Evolutionary conservation across 106 monocot species (phyloP).

Genomic region (Dendrobium chrysotoxum): DNA sequence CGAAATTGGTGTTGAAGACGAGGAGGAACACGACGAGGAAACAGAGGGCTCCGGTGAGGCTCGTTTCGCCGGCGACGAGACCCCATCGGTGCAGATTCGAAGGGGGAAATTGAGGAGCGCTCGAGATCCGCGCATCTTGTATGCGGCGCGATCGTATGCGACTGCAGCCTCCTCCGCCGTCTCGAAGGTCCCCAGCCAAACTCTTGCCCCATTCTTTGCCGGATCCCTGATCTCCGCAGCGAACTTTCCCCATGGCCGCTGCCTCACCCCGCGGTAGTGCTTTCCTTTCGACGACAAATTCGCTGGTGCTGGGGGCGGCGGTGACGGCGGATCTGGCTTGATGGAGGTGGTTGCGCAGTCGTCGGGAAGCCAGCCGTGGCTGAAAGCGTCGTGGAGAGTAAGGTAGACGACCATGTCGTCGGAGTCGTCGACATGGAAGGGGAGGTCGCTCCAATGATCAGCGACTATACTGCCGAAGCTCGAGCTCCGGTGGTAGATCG

Average conservation of each 20-base stretch:
- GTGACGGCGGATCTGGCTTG: background rate
- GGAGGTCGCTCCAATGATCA: conserved; percentile 61
- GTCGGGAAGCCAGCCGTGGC: conserved; percentile 57
- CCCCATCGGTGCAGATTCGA: conserved; percentile 1
- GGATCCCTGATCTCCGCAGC: conserved; percentile 55
- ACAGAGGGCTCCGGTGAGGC: background rate
- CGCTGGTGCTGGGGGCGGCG: background rate
- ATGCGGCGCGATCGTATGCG: conserved; percentile 17
- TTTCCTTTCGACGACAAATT: conserved; percentile 10
- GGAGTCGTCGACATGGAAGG: conserved; percentile 70
- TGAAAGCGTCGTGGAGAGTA: conserved; percentile 64
- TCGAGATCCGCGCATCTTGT: conserved; percentile 19
- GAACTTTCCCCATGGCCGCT: conserved; percentile 34
- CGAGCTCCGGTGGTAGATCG: conserved; percentile 32
- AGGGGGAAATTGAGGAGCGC: conserved; percentile 17
- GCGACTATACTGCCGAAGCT: conserved; percentile 73
- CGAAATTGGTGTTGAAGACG: background rate
- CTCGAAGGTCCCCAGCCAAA: conserved; percentile 57
- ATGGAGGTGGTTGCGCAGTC: background rate
- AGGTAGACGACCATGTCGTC: conserved; percentile 87
- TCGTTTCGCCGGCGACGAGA: background rate
- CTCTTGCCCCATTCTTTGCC: conserved; percentile 58
- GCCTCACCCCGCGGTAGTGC: conserved; percentile 66
- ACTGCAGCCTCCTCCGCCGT: conserved; percentile 16
- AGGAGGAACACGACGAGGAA: background rate